Conservation (phyloP, 805 yeast genomes). For the Ogataea haglerorum region DNA sequence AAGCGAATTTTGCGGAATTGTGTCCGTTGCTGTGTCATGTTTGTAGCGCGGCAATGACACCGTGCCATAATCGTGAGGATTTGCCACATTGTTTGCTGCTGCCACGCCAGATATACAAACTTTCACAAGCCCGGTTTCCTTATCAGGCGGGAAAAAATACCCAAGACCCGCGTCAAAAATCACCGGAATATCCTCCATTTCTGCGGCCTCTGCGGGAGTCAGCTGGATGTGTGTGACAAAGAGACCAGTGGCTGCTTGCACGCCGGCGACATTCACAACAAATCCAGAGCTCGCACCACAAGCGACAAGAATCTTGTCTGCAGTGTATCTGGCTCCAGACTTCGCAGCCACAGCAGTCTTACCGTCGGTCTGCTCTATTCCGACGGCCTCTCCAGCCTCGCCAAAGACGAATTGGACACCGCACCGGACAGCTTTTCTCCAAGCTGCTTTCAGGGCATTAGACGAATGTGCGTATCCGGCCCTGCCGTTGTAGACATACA, state of each 20-base stretch:
- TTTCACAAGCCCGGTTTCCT: slow-evolving; percentile 34
- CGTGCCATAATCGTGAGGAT: slow-evolving; percentile 18
- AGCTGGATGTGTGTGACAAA: slow-evolving; percentile 39
- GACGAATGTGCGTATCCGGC: slow-evolving; percentile 44
- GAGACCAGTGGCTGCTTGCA: slow-evolving; percentile 39
- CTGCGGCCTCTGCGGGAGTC: slow-evolving; percentile 34
- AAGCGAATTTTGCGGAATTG: slow-evolving; percentile 35
- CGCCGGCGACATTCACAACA: slow-evolving; percentile 31
- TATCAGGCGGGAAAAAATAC: slow-evolving; percentile 49
- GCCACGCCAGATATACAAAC: slow-evolving; percentile 39
- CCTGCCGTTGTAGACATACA: slow-evolving; percentile 34
- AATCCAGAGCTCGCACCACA: slow-evolving; percentile 41
- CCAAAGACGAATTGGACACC: slow-evolving; percentile 39
- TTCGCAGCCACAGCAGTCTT: slow-evolving; percentile 23
- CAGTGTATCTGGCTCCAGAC: slow-evolving; percentile 31
- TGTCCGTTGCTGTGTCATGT: slow-evolving; percentile 31
- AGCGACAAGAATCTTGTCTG: slow-evolving; percentile 35
- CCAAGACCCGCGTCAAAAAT: slow-evolving; percentile 45
- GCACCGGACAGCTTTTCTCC: slow-evolving; percentile 23
- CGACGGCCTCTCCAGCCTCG: slow-evolving; percentile 25
- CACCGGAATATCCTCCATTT: slow-evolving; percentile 38
- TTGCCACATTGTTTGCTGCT: slow-evolving; percentile 22
- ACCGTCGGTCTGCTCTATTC: slow-evolving; percentile 10
- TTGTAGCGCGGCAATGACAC: slow-evolving; percentile 39
- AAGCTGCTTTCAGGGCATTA: slow-evolving; percentile 35